Percentiles rank a stretch among this genome's conserved stretches.
These are phyloP conservation scores for Lachnellula subtilissima DNA, from an alignment of 2,329 filamentous ascomycete species.

Conservation along the genomic window DNA sequence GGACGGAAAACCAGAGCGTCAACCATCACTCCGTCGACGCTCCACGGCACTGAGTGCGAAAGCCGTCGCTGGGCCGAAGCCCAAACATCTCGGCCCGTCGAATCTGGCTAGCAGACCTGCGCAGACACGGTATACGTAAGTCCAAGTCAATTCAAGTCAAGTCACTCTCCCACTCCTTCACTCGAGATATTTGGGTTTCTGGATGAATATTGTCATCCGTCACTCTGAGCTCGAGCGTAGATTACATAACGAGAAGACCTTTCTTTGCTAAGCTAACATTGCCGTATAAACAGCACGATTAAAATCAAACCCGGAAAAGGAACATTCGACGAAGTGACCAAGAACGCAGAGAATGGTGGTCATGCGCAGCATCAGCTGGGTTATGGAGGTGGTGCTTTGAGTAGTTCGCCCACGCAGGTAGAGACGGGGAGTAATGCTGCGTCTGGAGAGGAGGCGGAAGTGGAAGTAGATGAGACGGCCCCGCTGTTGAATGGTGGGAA, in stretches of 20 bases:
- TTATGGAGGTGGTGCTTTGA: constrained; percentile 43
- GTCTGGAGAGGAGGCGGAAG: neutral
- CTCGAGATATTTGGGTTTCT: too few relatives aligned
- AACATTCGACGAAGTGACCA: neutral
- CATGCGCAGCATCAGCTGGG: neutral
- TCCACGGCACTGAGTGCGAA: neutral
- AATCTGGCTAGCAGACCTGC: constrained; percentile 59
- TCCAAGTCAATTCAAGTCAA: constrained; percentile 52
- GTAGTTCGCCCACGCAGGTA: neutral
- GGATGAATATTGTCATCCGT: neutral
- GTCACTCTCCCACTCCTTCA: neutral
- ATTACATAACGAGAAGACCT: too few relatives aligned
- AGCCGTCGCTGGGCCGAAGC: constrained; percentile 32
- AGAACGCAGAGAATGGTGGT: neutral
- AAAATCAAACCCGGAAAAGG: neutral
- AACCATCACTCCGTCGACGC: neutral
- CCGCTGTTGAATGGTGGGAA: neutral
- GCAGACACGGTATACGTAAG: constrained; percentile 50
- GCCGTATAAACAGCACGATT: neutral
- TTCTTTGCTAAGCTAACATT: too few relatives aligned
- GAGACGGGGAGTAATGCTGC: neutral
- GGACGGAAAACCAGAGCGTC: neutral
- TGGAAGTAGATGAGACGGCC: neutral
- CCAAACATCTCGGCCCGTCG: constrained; percentile 58
- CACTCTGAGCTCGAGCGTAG: too few relatives aligned